phyloP scores from a whole-genome alignment of 2,329 filamentous ascomycete genomes.

The Emergomyces orientalis region DNA sequence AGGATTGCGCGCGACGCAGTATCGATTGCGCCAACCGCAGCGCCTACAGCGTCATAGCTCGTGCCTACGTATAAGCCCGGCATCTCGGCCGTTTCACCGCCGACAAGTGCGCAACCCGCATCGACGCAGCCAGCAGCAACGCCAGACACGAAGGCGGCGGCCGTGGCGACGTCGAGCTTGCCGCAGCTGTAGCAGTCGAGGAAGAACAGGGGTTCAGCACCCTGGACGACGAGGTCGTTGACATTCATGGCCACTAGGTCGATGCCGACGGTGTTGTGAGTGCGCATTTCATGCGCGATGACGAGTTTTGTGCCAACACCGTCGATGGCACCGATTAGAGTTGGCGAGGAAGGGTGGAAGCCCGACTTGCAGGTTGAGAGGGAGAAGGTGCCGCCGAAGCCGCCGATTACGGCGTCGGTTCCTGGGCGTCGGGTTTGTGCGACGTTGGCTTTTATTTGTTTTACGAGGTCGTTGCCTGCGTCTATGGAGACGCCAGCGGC shows the following conservation, averaged over 20 bases:
- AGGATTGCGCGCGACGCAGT: conserved; percentile 52
- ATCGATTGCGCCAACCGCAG: conserved; percentile 73
- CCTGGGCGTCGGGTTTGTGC: conserved; percentile 73
- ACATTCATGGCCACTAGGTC: conserved; percentile 99
- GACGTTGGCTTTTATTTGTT: conserved; percentile 86
- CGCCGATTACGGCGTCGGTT: conserved; percentile 86
- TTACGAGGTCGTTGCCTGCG: conserved; percentile 83
- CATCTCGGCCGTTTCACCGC: conserved; percentile 97
- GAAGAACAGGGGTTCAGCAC: conserved; percentile 90
- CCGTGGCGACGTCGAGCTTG: conserved; percentile 66
- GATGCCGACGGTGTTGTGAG: conserved; percentile 91
- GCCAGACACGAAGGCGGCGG: conserved; percentile 79
- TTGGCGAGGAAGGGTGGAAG: conserved; percentile 65
- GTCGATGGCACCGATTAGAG: conserved; percentile 88
- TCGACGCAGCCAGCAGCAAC: conserved; percentile 80
- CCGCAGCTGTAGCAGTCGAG: conserved; percentile 97
- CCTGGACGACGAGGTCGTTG: conserved; percentile 93
- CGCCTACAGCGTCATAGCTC: conserved; percentile 88
- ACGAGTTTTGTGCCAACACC: conserved; percentile 96
- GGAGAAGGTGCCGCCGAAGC: conserved; percentile 84
- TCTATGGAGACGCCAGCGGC: conserved; percentile 90
- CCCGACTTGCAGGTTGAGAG: conserved; percentile 57
- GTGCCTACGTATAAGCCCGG: conserved; percentile 82
- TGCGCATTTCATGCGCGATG: conserved; percentile 79
- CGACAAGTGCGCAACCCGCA: conserved; percentile 82